Base-by-base conservation (phyloP, 257 asterid genomes). In the Plantago elongata region DNA sequence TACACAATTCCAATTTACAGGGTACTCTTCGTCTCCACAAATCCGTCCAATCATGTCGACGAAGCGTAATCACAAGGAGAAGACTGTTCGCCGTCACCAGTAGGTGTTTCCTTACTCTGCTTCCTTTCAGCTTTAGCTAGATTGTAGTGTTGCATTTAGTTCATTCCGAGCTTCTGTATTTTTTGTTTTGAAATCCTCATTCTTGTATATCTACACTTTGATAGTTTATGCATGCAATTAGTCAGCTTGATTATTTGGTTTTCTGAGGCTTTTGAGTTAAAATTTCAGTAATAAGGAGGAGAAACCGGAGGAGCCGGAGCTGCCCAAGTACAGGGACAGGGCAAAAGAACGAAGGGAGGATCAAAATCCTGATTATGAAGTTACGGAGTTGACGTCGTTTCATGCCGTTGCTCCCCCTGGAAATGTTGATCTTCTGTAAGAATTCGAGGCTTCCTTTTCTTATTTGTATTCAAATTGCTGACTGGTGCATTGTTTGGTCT, bases 361-460 rank as follows among this genome's bases (percentile, higher is more conserved):
- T 67, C 94, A 80, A 73, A 93, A 93, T 79, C 99, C 97, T 0
- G 99, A 93, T 72, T 93, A 93, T 66, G 99, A 87, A 77, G 73
- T 83, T 54, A 78, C 90, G 11, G 97, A 89, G 69, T 61, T 87
- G 78, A 86, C 97, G 9, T 79, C 90, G 15, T 93, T 89, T 75
- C 97, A 89, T 61, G 96, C 95, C 55, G 99, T 89, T 71, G 96
- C 96, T 62, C 99, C 99, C n/a, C 99, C 99, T 0, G 99, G 99
- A 37, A 75, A 81, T 65, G 84, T 66, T 65, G 97, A 93, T 67
- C 64, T 90, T 17, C 68, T 79, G 98, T 90, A 73, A 68, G 75
- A 62, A 10, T 52, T 54, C 5, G 3, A 34, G 62, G 64, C 68
- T 15, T 45, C 12, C 1, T 38, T 52, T 52, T 52, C 9, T 10